phyloP scores from a whole-genome alignment of 169 alveolate genomes.

The Plasmodium gallinaceum region DNA sequence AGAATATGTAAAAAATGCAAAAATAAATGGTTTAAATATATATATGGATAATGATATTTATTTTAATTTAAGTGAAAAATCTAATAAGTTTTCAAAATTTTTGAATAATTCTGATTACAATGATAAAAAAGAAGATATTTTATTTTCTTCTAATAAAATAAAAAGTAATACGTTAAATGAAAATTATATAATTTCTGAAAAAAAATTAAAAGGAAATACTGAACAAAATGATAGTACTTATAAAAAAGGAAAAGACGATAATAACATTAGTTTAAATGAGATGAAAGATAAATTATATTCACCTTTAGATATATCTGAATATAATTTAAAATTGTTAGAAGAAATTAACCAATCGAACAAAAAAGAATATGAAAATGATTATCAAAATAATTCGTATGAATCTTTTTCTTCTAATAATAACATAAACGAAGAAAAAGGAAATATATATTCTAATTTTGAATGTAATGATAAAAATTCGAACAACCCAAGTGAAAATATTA shows the following conservation, averaged over 20 bases:
- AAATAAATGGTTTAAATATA: constrained; percentile 53
- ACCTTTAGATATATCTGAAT: constrained; percentile 11
- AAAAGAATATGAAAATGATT: not conserved
- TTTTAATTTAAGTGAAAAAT: constrained; percentile 22
- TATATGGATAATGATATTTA: constrained; percentile 63
- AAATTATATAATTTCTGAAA: not conserved
- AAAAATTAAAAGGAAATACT: not conserved
- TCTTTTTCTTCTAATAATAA: not conserved
- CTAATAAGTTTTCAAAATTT: not conserved
- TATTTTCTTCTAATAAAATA: not conserved
- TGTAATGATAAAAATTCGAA: not conserved
- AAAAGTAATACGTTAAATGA: not conserved
- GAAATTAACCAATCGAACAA: constrained; percentile 12
- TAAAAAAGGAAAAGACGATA: not conserved
- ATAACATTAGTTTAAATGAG: not conserved
- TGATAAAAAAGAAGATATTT: not conserved
- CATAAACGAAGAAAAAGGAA: not conserved
- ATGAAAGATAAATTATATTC: not conserved
- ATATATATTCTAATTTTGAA: not conserved
- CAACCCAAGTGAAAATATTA: not conserved
- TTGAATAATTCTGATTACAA: not conserved
- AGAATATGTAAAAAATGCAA: not conserved
- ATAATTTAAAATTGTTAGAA: constrained; percentile 41
- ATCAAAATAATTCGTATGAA: not conserved
- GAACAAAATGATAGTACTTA: not conserved